phyloP scores from a whole-genome alignment of 768 basidiomycete genomes.

The Gymnopilus dilepis region DNA sequence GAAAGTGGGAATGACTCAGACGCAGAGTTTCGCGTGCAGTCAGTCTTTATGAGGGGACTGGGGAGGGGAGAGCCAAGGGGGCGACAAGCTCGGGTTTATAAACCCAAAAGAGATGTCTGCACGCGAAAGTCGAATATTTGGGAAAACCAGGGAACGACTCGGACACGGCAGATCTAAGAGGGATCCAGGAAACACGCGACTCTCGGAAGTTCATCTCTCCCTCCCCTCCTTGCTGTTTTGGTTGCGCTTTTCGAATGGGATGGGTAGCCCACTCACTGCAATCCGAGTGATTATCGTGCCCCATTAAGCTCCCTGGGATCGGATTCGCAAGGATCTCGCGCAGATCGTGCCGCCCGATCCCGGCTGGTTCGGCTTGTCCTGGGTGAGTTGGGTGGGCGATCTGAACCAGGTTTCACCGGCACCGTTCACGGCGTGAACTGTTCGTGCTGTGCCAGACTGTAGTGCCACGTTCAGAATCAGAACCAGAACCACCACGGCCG shows the following conservation, averaged over 20 bases:
- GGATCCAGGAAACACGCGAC: slow-evolving; percentile 8
- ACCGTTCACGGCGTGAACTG: too few relatives aligned
- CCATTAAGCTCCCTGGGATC: too few relatives aligned
- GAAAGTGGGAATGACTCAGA: slow-evolving; percentile 10
- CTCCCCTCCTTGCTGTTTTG: too few relatives aligned
- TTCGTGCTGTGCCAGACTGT: too few relatives aligned
- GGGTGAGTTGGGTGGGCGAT: too few relatives aligned
- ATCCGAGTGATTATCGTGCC: slow-evolving; percentile 1
- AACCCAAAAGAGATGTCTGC: not conserved
- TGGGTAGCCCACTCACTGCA: not conserved
- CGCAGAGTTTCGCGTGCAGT: too few relatives aligned
- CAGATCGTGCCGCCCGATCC: not conserved
- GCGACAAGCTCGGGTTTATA: slow-evolving; percentile 19
- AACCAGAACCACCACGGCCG: too few relatives aligned
- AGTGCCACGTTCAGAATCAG: too few relatives aligned
- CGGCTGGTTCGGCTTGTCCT: not conserved
- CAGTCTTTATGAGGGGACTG: not conserved
- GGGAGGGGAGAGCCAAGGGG: not conserved
- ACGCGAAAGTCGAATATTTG: not conserved
- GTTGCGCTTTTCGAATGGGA: too few relatives aligned
- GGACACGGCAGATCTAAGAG: too few relatives aligned
- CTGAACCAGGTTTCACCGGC: too few relatives aligned
- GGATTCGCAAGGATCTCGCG: not conserved
- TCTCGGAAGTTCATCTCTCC: not conserved
- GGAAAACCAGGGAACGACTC: slow-evolving; percentile 3